These are phyloP conservation scores for Gaultheria prostrata DNA, from an alignment of 148 eudicot genomes.

Conservation along the genomic window DNA sequence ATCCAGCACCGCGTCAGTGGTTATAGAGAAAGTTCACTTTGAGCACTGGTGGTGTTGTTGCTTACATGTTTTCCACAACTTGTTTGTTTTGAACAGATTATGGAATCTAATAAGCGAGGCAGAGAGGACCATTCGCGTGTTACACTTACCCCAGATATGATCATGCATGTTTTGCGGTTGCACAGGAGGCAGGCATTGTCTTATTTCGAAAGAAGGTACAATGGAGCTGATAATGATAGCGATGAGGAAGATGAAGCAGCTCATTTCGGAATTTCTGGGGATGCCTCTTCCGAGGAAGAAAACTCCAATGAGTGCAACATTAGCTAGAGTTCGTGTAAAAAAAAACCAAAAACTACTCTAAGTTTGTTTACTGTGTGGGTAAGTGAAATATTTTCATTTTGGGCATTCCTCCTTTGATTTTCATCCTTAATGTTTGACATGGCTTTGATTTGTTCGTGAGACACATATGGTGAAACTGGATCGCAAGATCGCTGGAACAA, in stretches of 20 bases:
- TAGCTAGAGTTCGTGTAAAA: constrained; percentile 32
- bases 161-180: constrained; percentile 68
- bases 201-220: constrained; percentile 41
- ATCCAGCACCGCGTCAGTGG: not conserved
- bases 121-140: constrained; percentile 58
- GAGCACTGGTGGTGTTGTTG: not conserved
- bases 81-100: constrained; percentile 39
- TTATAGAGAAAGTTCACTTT: not conserved
- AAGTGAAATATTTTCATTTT: not conserved
- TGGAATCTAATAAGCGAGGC: constrained; percentile 58
- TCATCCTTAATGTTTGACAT: constrained; percentile 8
- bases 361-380: not conserved
- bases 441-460: not conserved
- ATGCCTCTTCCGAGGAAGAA: constrained; percentile 24
- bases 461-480: not conserved
- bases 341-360: not conserved
- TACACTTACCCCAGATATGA: constrained; percentile 65
- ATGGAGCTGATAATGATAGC: constrained; percentile 44
- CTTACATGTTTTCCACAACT: not conserved
- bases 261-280: constrained; percentile 44
- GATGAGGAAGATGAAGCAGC: constrained; percentile 50
- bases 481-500: not conserved
- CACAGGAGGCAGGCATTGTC: constrained; percentile 64
- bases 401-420: constrained; percentile 10
- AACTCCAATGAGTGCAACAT: constrained; percentile 56